Percentiles rank a stretch among this genome's conserved stretches.
Evolutionary conservation across 345 rosid species (phyloP).

Genomic region (Odontarrhena argentea): DNA sequence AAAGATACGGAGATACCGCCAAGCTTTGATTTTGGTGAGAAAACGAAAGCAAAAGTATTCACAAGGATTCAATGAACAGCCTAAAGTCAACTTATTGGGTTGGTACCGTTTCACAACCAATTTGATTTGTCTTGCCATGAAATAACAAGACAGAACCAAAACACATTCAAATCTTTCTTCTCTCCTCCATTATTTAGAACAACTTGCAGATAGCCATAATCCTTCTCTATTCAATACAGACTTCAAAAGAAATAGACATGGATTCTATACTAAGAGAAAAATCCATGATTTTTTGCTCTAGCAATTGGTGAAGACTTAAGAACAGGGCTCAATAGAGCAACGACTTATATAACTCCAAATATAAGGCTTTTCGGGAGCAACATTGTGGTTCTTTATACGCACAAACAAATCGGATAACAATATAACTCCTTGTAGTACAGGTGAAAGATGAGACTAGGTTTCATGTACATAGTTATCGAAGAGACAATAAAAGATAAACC

Average conservation of each 20-base stretch:
- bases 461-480: constrained; percentile 29
- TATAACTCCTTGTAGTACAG: constrained; percentile 10
- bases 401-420: neutral
- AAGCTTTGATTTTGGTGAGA: constrained; percentile 22
- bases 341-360: neutral
- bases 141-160: constrained; percentile 30
- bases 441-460: constrained; percentile 29
- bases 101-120: constrained; percentile 38
- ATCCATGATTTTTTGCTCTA: constrained; percentile 2
- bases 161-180: constrained; percentile 13
- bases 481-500: constrained; percentile 19
- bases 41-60: constrained; percentile 18
- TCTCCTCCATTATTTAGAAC: constrained; percentile 34
- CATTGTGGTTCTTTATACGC: neutral
- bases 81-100: constrained; percentile 36
- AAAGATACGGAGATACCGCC: neutral
- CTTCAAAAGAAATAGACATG: neutral
- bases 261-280: neutral
- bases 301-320: neutral
- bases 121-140: constrained; percentile 37
- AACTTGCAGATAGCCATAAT: constrained; percentile 18
- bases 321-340: constrained; percentile 7
- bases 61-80: constrained; percentile 33
- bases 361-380: neutral
- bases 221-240: constrained; percentile 1